A percentile compares a stretch with the other conserved stretches of the same genome.
Evolutionary conservation across 495 filamentous ascomycete genomes (phyloP).

Genomic region (Penicillium steckii): DNA sequence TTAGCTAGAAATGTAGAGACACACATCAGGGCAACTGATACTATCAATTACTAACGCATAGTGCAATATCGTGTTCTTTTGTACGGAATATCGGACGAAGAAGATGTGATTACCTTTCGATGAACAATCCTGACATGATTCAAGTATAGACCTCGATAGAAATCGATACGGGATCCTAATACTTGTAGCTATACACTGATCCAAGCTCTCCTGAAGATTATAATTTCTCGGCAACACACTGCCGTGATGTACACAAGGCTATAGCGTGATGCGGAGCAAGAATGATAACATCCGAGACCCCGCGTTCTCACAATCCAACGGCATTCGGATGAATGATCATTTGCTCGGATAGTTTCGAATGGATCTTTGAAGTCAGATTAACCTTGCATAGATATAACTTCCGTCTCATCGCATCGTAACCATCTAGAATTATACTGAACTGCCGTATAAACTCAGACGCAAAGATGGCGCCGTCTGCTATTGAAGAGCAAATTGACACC

Average conservation of each 20-base stretch:
- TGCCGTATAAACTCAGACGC: background rate
- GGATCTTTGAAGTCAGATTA: background rate
- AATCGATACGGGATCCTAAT: no score
- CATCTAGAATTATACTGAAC: background rate
- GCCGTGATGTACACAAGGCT: no score
- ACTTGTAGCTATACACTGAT: no score
- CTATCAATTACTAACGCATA: no score
- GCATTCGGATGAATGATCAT: background rate
- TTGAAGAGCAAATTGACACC: constrained; percentile 14
- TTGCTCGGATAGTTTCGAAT: background rate
- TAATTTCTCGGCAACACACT: background rate
- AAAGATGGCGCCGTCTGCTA: constrained; percentile 35
- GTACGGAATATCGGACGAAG: no score
- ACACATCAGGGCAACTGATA: no score
- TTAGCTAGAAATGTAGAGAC: no score
- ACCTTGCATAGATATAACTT: background rate
- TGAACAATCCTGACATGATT: no score
- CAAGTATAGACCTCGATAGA: no score
- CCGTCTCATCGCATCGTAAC: background rate
- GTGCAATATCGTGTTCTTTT: no score
- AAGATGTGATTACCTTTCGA: no score
- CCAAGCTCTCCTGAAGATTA: background rate
- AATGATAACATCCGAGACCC: constrained; percentile 21
- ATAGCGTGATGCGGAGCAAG: constrained; percentile 21
- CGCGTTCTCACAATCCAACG: constrained; percentile 4